Base-by-base conservation (phyloP, 2,329 filamentous ascomycete genomes). In the Penicillium polonicum region DNA sequence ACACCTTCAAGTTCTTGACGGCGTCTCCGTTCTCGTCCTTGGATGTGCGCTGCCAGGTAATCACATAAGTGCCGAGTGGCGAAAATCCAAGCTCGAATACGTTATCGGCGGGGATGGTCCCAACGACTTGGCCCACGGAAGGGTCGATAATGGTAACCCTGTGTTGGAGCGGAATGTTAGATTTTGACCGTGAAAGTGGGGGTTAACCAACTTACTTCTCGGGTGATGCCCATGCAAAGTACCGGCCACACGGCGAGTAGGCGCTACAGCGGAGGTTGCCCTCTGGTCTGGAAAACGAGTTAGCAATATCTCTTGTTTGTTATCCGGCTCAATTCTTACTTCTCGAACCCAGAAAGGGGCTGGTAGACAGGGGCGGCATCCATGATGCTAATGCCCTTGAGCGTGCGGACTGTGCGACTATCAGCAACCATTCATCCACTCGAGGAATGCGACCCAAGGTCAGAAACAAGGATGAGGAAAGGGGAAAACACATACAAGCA, bases 51-150 rank as follows among this genome's bases (percentile, higher is more conserved):
- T 99, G 93, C 92, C 92, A 97, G 53, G 94, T 97, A 73, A 96
- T 96, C 73, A 97, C 82, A 77, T 90, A 99, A 57, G 90, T 94
- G 60, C 94, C 94, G 55, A 87, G 83, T 5, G 93, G 94, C 27
- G 94, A 99, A 79, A 99, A 99, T 64, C 88, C 91, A 60, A 99
- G 81, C 76, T 99, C 94, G 79, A 91, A 96, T 64, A 97, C 92
- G 72, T 95, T 93, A 59, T 88, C 80, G 43, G 92, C 85, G 58
- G 88, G 84, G 49, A 99, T 84, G 36, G 83, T 87, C 62, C 91
- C 86, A 71, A 96, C 80, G 65, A 89, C 79, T 67, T 88, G 80
- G 69, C 92, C 93, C 65, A 81, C 83, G 44, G 88, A 89, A 63
- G 93, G 85, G 75, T 97, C 91, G 69, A 95, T 83, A 65, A 97